phyloP scores from a whole-genome alignment of 345 rosid genomes.

The Eucalyptus viminalis region DNA sequence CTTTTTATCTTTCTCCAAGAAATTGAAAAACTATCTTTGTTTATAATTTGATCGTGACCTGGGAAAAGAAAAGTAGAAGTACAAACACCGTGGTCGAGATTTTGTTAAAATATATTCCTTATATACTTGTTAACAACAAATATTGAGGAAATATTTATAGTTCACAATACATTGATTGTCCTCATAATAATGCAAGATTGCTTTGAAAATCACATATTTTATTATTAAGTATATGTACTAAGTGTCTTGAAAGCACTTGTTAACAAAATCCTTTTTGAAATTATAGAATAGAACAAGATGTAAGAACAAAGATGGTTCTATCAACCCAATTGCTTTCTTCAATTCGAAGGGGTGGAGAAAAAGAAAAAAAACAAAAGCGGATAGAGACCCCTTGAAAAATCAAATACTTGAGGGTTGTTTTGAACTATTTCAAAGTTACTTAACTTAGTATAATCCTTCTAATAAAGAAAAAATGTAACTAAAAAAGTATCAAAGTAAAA shows the following conservation, averaged over 20 bases:
- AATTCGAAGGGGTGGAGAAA: background rate
- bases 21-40: background rate
- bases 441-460: background rate
- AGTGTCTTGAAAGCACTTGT: background rate
- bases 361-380: background rate
- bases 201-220: background rate
- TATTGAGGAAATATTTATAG: background rate
- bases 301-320: background rate
- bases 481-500: background rate
- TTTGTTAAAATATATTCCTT: background rate
- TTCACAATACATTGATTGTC: background rate
- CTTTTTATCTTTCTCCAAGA: background rate
- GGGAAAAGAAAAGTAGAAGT: background rate
- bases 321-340: background rate
- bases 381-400: background rate
- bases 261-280: background rate
- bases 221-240: background rate
- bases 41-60: background rate
- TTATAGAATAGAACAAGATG: background rate
- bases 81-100: background rate
- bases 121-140: background rate
- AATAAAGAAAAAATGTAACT: background rate
- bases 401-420: background rate
- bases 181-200: background rate
- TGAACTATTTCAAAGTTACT: background rate